Base-by-base conservation (phyloP, 1,284 basidiomycete genomes). In the Cryptococcus hybrid region DNA sequence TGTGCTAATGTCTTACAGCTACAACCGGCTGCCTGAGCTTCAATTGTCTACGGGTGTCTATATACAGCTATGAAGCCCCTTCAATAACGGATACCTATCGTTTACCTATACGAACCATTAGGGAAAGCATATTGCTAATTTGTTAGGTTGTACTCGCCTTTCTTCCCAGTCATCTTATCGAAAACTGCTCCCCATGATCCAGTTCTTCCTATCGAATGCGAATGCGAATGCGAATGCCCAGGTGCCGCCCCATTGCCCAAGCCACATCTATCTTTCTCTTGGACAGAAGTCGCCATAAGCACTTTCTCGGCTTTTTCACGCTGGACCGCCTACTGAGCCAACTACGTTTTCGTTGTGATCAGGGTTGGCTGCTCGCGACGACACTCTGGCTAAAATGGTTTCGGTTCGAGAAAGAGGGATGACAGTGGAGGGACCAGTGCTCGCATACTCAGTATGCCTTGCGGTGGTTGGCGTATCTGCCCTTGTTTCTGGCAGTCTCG, bases 271-370 rank as follows among this genome's bases (percentile, higher is more conserved):
- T 30, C 30, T 30, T 30, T 30, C 30, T 30, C 30, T 30, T 30
- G 30, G 30, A 3, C 30, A 30, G 4, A 30, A 30, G 30, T 30
- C 30, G 30, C 30, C 30, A 30, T 30, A 30, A 30, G 30, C 30
- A 30, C 30, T 30, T 30, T 30, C 30, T 30, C 30, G 30, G 30
- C 30, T 30, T 30, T 30, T 56, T 62, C 36, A 52, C 38, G 24
- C 59, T 60, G 7, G 4, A 36, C 42, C 55, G 39, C 5, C 59
- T 45, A 7, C 60, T 40, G 11, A 66, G 44, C 56, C 62, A 60
- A 15, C 57, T 34, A 35, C 46, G 44, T 39, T 58, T 11, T 58
- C 56, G 13, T 50, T 51, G 11, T 46, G 49, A 38, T 42, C 39
- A 40, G 15, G 2, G 12, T 44, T 36, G 7, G n/a, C 5, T 34